Evolutionary conservation across 2,329 filamentous ascomycete species (phyloP).

Genomic region (Penicillium hesseltinei): DNA sequence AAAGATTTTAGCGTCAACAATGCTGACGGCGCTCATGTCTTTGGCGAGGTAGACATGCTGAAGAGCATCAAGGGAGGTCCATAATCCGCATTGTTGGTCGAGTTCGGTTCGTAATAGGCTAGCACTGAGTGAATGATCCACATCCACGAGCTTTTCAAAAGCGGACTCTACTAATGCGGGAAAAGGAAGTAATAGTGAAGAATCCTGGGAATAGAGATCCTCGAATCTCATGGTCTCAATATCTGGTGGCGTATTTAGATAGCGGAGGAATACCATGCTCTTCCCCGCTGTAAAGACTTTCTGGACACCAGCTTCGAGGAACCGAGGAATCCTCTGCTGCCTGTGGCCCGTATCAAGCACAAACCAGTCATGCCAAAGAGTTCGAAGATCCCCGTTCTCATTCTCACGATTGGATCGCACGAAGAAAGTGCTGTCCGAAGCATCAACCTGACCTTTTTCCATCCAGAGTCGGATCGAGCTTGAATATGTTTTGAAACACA

Average conservation of each 20-base stretch:
- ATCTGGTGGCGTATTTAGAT: slow-evolving; percentile 54
- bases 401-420: slow-evolving; percentile 59
- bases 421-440: slow-evolving; percentile 71
- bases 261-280: slow-evolving; percentile 78
- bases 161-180: slow-evolving; percentile 69
- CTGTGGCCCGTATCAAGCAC: slow-evolving; percentile 59
- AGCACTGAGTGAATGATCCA: slow-evolving; percentile 69
- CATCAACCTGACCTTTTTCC: slow-evolving; percentile 68
- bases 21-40: slow-evolving; percentile 66
- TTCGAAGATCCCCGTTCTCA: slow-evolving; percentile 56
- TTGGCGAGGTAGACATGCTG: slow-evolving; percentile 73
- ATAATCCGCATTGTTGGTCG: slow-evolving; percentile 67
- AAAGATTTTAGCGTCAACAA: slow-evolving; percentile 69
- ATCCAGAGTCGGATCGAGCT: slow-evolving; percentile 81
- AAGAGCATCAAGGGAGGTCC: slow-evolving; percentile 63
- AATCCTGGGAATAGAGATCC: slow-evolving; percentile 41
- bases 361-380: slow-evolving; percentile 76
- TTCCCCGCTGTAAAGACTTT: slow-evolving; percentile 87
- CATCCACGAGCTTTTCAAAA: slow-evolving; percentile 74
- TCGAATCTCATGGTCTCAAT: slow-evolving; percentile 32
- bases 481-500: slow-evolving; percentile 79
- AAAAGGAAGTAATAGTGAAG: slow-evolving; percentile 38
- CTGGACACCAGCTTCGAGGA: slow-evolving; percentile 65
- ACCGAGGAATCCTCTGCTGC: slow-evolving; percentile 67
- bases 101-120: slow-evolving; percentile 64